Percentiles rank a stretch among this genome's conserved stretches.
Evolutionary conservation across 208 protist genomes (phyloP).

Genomic region (Wallacemonas collosoma): DNA sequence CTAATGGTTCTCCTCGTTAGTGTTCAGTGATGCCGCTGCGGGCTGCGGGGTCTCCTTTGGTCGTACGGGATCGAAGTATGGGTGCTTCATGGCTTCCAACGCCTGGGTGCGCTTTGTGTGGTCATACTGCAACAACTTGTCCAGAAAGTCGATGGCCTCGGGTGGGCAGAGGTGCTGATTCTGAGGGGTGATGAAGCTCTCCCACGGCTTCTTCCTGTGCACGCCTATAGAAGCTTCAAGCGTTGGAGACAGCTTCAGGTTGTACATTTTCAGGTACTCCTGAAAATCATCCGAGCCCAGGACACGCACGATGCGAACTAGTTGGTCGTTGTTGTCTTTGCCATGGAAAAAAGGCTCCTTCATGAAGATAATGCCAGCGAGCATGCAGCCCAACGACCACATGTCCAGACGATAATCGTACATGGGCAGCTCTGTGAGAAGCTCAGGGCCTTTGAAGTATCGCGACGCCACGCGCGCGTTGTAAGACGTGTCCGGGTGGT

Average conservation of each 20-base stretch:
- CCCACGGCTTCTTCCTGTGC: conserved; percentile 94
- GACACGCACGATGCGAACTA: conserved; percentile 97
- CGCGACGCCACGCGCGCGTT: conserved; percentile 99
- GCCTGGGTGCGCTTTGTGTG: conserved; percentile 97
- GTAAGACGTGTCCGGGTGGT: conserved; percentile 97
- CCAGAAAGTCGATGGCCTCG: conserved; percentile 98
- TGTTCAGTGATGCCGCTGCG: not conserved
- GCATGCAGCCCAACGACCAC: conserved; percentile 99
- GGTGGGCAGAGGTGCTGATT: conserved; percentile 97
- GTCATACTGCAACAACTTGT: conserved; percentile 98
- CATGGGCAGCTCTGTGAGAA: conserved; percentile 97
- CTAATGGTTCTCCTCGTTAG: conserved; percentile 19
- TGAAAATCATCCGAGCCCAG: conserved; percentile 97
- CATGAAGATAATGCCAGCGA: conserved; percentile 99
- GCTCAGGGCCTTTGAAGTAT: conserved; percentile 99
- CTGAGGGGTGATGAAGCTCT: conserved; percentile 90
- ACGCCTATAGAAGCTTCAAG: conserved; percentile 88
- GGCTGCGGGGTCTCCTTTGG: conserved; percentile 22
- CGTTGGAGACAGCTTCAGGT: conserved; percentile 91
- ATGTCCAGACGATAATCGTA: conserved; percentile 99
- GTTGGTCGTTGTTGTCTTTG: conserved; percentile 99
- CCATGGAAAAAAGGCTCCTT: conserved; percentile 99
- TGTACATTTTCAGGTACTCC: conserved; percentile 97
- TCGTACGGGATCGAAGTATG: conserved; percentile 97
- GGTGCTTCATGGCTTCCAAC: conserved; percentile 98